Conservation (phyloP, 345 rosid genomes). For the Hirschfeldia incana region DNA sequence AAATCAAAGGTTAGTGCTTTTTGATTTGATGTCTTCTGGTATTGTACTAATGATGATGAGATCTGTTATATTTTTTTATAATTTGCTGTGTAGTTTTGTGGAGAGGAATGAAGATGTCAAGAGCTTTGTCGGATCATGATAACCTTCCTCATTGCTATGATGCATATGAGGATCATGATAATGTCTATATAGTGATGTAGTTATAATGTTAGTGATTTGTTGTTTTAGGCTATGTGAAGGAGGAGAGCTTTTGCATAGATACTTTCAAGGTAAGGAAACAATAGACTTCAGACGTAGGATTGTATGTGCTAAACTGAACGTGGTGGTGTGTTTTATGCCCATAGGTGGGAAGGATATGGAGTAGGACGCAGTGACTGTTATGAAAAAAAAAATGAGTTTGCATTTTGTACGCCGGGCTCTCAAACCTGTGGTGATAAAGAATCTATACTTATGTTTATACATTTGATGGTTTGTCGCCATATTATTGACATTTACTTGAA, state of each 20-base stretch:
- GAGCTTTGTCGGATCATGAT: conserved; percentile 80
- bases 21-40: neutral
- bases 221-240: conserved; percentile 82
- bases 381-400: conserved; percentile 82
- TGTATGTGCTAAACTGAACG: neutral
- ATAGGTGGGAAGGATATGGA: conserved; percentile 93
- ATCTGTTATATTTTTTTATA: neutral
- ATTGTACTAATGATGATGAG: neutral
- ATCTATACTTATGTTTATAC: neutral
- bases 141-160: conserved; percentile 79
- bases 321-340: conserved; percentile 25
- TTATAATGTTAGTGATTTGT: conserved; percentile 38
- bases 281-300: conserved; percentile 1
- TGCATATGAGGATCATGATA: conserved; percentile 83
- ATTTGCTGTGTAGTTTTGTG: conserved; percentile 67
- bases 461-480: neutral
- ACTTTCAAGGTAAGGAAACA: conserved; percentile 73
- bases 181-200: conserved; percentile 97
- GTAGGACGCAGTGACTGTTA: conserved; percentile 88
- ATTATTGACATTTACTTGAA: conserved; percentile 28
- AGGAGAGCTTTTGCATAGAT: conserved; percentile 94
- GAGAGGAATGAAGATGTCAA: conserved; percentile 76
- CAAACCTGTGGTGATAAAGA: conserved; percentile 75
- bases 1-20: conserved; percentile 58
- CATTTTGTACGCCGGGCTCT: conserved; percentile 95